Evolutionary conservation across 176 grass and related monocot genomes (phyloP).

Genomic region (Rhipidocladum racemiflorum): DNA sequence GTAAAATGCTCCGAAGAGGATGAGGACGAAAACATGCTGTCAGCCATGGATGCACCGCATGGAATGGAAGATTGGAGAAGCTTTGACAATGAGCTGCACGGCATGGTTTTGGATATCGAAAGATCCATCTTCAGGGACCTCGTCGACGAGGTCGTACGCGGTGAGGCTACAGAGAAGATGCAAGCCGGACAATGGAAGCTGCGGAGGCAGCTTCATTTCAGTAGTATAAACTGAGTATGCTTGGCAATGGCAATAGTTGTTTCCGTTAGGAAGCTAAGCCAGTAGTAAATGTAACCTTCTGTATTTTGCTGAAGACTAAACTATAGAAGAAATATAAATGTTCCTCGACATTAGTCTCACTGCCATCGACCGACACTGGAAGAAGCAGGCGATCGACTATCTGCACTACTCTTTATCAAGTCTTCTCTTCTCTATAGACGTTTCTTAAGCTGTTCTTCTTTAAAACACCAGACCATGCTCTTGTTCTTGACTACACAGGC

Average conservation of each 20-base stretch:
- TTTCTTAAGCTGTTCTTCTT: not conserved
- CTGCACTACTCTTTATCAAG: not conserved
- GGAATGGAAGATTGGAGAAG: constrained; percentile 58
- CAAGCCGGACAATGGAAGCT: constrained; percentile 41
- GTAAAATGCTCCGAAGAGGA: constrained; percentile 40
- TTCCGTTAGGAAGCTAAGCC: constrained; percentile 39
- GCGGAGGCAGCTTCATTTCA: constrained; percentile 54
- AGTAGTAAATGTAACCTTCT: constrained; percentile 38
- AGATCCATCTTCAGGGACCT: constrained; percentile 74
- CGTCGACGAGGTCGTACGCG: constrained; percentile 53
- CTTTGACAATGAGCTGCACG: constrained; percentile 38
- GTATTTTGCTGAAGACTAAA: constrained; percentile 36
- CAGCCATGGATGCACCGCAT: constrained; percentile 36
- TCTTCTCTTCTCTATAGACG: not conserved
- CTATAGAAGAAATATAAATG: constrained; percentile 50
- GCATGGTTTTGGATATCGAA: constrained; percentile 66
- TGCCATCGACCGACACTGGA: constrained; percentile 8
- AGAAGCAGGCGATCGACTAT: constrained; percentile 22
- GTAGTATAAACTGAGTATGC: constrained; percentile 41
- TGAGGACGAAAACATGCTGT: constrained; percentile 33
- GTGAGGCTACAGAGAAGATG: constrained; percentile 26
- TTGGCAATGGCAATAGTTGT: constrained; percentile 3
- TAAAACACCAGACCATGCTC: not conserved
- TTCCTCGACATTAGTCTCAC: constrained; percentile 10
- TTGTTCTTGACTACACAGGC: not conserved